phyloP scores from a whole-genome alignment of 2,329 filamentous ascomycete genomes.

The Spiromastix sp. region DNA sequence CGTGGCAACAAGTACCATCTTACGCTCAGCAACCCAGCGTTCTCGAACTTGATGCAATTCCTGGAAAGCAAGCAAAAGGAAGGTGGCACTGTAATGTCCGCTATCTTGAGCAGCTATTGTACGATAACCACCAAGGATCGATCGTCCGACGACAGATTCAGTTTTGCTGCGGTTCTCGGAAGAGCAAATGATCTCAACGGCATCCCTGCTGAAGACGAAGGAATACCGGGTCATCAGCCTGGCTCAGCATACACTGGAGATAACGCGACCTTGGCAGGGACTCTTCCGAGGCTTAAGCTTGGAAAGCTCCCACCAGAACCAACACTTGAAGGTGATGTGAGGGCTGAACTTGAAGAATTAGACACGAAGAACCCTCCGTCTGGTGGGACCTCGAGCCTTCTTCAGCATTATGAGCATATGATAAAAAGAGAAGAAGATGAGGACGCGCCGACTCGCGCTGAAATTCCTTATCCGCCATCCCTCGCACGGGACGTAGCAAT shows the following conservation, averaged over 20 bases:
- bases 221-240: conserved; percentile 56
- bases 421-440: conserved; percentile 83
- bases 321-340: conserved; percentile 73
- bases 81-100: conserved; percentile 67
- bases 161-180: conserved; percentile 49
- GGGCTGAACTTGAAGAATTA: conserved; percentile 75
- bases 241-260: conserved; percentile 52
- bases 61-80: conserved; percentile 77
- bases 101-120: conserved; percentile 55
- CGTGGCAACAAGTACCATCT: conserved; percentile 79
- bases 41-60: conserved; percentile 74
- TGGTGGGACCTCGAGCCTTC: conserved; percentile 59
- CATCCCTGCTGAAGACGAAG: conserved; percentile 57
- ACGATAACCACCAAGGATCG: conserved; percentile 51
- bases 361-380: conserved; percentile 66
- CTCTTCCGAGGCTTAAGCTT: conserved; percentile 56
- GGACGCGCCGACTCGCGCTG: conserved; percentile 66
- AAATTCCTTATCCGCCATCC: conserved; percentile 79
- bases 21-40: conserved; percentile 76
- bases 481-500: conserved; percentile 82
- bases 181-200: conserved; percentile 44
- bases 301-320: conserved; percentile 75
- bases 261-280: conserved; percentile 46
- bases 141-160: conserved; percentile 46
- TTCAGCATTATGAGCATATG: conserved; percentile 80